phyloP scores from a whole-genome alignment of 768 basidiomycete species.

The Mycena rosella region DNA sequence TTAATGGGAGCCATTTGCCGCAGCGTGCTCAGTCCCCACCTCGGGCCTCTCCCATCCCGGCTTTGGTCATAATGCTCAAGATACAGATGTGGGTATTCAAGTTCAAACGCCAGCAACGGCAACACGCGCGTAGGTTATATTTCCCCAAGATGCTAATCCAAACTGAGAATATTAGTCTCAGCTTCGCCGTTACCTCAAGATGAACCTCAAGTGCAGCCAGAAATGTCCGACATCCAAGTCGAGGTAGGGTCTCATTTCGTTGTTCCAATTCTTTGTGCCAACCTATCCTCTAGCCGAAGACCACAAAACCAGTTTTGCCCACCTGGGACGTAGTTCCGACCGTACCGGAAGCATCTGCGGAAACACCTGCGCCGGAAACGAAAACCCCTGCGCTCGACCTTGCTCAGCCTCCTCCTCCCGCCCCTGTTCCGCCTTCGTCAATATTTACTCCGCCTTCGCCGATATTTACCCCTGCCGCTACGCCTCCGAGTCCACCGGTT shows the following conservation, averaged over 20 bases:
- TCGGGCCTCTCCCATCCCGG: background rate
- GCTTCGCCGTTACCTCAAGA: constrained; percentile 12
- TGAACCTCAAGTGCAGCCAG: background rate
- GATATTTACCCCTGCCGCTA: background rate
- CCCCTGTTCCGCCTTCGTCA: constrained; percentile 10
- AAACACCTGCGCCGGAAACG: too few relatives aligned
- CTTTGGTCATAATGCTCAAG: constrained; percentile 3
- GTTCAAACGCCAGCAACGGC: background rate
- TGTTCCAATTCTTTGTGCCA: background rate
- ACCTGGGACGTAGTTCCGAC: constrained; percentile 29
- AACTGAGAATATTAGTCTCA: constrained; percentile 8
- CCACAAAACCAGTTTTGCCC: constrained; percentile 5
- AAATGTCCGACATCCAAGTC: background rate
- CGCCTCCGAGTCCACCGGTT: constrained; percentile 9
- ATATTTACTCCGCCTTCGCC: background rate
- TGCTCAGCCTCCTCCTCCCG: background rate
- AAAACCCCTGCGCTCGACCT: background rate
- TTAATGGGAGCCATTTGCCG: background rate
- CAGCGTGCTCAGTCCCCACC: background rate
- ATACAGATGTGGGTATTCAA: constrained; percentile 1
- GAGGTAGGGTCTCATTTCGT: background rate
- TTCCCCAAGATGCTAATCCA: background rate
- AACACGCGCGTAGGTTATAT: constrained; percentile 6
- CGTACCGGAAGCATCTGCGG: background rate
- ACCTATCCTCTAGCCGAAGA: background rate